Percentiles rank a stretch among this genome's conserved stretches.
Conservation (phyloP, 805 yeast species). For the Martiniozyma abietophila region DNA sequence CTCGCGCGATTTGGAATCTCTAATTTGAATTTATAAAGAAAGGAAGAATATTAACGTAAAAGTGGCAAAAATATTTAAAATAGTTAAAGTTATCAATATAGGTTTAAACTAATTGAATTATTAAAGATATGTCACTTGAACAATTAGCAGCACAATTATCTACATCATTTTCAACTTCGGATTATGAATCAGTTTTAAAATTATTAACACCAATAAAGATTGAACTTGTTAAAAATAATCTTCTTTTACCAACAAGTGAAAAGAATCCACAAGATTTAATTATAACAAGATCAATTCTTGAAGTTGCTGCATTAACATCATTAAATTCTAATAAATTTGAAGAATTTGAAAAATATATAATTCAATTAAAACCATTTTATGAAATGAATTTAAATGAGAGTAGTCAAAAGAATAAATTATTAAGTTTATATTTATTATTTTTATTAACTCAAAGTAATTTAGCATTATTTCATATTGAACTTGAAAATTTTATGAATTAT, state of each 20-base stretch:
- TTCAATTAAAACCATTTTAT: conserved; percentile 75
- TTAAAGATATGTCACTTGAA: conserved; percentile 50
- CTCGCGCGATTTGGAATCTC: too few relatives aligned
- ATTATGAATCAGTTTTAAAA: conserved; percentile 51
- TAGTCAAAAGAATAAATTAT: conserved; percentile 59
- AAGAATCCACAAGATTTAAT: conserved; percentile 53
- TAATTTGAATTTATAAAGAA: too few relatives aligned
- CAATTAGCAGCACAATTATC: conserved; percentile 63
- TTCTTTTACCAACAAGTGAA: conserved; percentile 56
- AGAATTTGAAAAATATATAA: conserved; percentile 62
- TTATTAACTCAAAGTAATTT: conserved; percentile 76
- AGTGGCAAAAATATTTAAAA: too few relatives aligned
- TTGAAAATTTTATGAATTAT: conserved; percentile 58
- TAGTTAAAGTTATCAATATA: too few relatives aligned
- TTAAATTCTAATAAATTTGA: conserved; percentile 54
- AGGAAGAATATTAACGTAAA: too few relatives aligned
- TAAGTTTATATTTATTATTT: conserved; percentile 67
- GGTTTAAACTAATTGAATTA: too few relatives aligned
- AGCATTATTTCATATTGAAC: conserved; percentile 82
- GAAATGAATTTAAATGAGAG: conserved; percentile 28
- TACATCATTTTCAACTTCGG: conserved; percentile 48
- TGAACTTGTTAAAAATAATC: conserved; percentile 65
- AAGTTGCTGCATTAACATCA: conserved; percentile 77
- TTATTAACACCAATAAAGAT: conserved; percentile 67
- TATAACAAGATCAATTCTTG: conserved; percentile 75